phyloP scores from a whole-genome alignment of 306 rosid genomes.

The Rubus parviflorus region DNA sequence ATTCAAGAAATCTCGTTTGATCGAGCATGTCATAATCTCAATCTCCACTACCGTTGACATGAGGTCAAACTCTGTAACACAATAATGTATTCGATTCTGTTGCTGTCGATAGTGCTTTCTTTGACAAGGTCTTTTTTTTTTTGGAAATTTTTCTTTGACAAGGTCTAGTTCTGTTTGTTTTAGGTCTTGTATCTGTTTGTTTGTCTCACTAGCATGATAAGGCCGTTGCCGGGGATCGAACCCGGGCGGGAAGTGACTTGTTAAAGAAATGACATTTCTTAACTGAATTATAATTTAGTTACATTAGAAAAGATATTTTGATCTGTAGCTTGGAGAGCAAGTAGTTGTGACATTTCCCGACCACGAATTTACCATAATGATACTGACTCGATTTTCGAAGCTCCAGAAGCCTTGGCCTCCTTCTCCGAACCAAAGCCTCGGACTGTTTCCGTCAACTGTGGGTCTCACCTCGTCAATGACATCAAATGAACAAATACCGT shows the following conservation, averaged over 20 bases:
- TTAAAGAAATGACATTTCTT: no score
- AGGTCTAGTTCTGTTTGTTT: no score
- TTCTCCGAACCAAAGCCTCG: constrained; percentile 37
- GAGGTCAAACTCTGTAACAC: constrained; percentile 7
- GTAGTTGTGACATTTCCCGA: constrained; percentile 17
- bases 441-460: constrained; percentile 32
- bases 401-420: constrained; percentile 11
- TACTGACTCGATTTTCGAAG: constrained; percentile 45
- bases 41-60: not conserved
- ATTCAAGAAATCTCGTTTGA: not conserved
- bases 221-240: constrained; percentile 50
- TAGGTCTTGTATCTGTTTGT: no score
- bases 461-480: not conserved
- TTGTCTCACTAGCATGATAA: no score
- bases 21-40: not conserved
- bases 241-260: constrained; percentile 44
- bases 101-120: no score
- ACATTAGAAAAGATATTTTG: not conserved
- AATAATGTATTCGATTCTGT: not conserved
- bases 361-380: constrained; percentile 9
- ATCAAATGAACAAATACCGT: not conserved
- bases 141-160: no score
- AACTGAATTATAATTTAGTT: no score
- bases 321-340: constrained; percentile 44
- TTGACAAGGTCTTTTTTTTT: no score